phyloP scores from a whole-genome alignment of 768 basidiomycete genomes.

The Lactifluus echinatus region DNA sequence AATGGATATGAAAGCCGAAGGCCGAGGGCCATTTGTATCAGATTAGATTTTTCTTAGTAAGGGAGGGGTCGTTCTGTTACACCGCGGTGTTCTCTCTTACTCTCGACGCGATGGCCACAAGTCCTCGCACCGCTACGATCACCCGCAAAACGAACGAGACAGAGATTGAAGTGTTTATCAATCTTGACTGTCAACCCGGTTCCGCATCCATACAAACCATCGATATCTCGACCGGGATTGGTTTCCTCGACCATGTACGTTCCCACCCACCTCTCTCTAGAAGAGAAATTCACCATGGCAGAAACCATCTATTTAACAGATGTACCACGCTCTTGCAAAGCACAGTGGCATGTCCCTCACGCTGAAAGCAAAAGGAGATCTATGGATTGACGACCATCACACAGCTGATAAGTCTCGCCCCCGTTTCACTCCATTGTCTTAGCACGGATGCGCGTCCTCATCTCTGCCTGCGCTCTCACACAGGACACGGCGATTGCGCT shows the following conservation, averaged over 20 bases:
- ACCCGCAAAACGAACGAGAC: constrained; percentile 90
- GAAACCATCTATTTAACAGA: too few relatives aligned
- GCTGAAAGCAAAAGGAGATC: constrained; percentile 88
- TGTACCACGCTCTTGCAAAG: constrained; percentile 96
- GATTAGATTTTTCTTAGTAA: constrained; percentile 20
- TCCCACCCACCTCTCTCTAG: not conserved
- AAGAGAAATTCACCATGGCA: not conserved
- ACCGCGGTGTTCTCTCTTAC: too few relatives aligned
- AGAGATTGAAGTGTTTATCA: constrained; percentile 69
- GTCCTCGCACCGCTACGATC: constrained; percentile 54
- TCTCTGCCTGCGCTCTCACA: constrained; percentile 30
- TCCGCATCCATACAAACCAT: constrained; percentile 60
- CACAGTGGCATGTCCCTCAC: constrained; percentile 90
- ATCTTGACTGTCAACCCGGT: constrained; percentile 72
- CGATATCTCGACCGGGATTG: constrained; percentile 86
- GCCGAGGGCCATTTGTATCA: constrained; percentile 42
- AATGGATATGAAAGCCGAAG: constrained; percentile 61
- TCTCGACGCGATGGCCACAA: constrained; percentile 25
- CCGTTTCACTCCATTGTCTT: not conserved
- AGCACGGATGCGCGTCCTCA: constrained; percentile 9
- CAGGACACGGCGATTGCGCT: constrained; percentile 87
- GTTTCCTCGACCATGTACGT: constrained; percentile 95
- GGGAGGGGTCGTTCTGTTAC: too few relatives aligned
- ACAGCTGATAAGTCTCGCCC: constrained; percentile 83
- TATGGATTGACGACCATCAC: constrained; percentile 98